Evolutionary conservation across 1,139 yeast species (phyloP).

Genomic region (Pichia sp.): DNA sequence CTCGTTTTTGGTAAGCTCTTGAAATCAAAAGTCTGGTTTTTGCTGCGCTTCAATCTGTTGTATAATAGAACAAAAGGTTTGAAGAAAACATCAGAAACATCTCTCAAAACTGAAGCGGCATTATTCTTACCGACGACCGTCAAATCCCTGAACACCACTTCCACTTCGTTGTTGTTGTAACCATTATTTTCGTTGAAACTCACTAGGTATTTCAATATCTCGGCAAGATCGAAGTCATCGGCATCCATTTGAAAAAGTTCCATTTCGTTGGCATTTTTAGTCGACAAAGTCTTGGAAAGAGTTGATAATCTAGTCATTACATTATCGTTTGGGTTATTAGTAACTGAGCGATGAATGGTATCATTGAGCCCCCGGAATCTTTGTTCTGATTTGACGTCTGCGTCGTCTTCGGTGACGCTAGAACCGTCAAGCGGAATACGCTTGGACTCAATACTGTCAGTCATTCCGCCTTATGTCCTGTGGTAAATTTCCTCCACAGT

Average conservation of each 20-base stretch:
- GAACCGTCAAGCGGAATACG: not conserved
- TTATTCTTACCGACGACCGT: slow-evolving; percentile 47
- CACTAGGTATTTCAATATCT: slow-evolving; percentile 31
- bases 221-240: slow-evolving; percentile 34
- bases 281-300: slow-evolving; percentile 26
- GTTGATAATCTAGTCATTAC: slow-evolving; percentile 29
- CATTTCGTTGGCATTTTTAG: slow-evolving; percentile 27
- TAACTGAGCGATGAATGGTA: not conserved
- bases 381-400: not conserved
- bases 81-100: slow-evolving; percentile 42
- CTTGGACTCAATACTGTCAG: not conserved
- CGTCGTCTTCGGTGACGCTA: not conserved
- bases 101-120: slow-evolving; percentile 44
- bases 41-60: slow-evolving; percentile 12
- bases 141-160: slow-evolving; percentile 45
- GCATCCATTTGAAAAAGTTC: slow-evolving; percentile 23
- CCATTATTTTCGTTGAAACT: slow-evolving; percentile 40
- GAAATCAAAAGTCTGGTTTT: slow-evolving; percentile 19
- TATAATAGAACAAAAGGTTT: slow-evolving; percentile 33
- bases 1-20: slow-evolving; percentile 30
- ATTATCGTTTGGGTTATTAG: slow-evolving; percentile 16
- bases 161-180: slow-evolving; percentile 41
- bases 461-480: not conserved
- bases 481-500: too few species aligned
- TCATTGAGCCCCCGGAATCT: not conserved